A percentile compares a stretch with the other conserved stretches of the same genome.
These are phyloP conservation scores for Geotrichum europaeum DNA, from an alignment of 1,139 yeast genomes.

Conservation along the genomic window DNA sequence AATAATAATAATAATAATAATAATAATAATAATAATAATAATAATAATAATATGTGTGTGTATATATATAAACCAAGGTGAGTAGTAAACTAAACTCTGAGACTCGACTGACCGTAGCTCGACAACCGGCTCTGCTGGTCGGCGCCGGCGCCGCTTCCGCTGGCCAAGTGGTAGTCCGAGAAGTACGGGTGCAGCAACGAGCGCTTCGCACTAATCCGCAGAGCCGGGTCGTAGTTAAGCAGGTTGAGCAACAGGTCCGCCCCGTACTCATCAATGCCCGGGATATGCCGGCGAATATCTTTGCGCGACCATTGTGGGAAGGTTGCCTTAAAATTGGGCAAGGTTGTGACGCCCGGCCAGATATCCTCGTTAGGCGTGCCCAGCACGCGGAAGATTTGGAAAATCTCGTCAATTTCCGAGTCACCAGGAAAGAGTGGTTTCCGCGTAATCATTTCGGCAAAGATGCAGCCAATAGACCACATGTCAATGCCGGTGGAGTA, in stretches of 20 bases:
- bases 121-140: neutral
- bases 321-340: conserved; percentile 92
- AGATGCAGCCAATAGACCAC: conserved; percentile 98
- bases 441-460: conserved; percentile 97
- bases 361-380: conserved; percentile 93
- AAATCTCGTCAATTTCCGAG: conserved; percentile 95
- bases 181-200: conserved; percentile 90
- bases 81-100: neutral
- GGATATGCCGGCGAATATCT: conserved; percentile 65
- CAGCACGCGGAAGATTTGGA: conserved; percentile 82
- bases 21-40: no score
- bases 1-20: neutral
- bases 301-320: conserved; percentile 93
- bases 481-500: conserved; percentile 97
- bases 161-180: conserved; percentile 19
- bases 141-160: neutral
- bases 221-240: conserved; percentile 88
- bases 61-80: neutral
- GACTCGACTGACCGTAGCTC: neutral
- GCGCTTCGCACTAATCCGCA: conserved; percentile 89
- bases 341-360: conserved; percentile 94
- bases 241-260: conserved; percentile 73
- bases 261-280: conserved; percentile 66
- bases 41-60: neutral
- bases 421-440: conserved; percentile 97